These are phyloP conservation scores for Mycena metata DNA, from an alignment of 768 basidiomycete genomes.

Conservation along the genomic window DNA sequence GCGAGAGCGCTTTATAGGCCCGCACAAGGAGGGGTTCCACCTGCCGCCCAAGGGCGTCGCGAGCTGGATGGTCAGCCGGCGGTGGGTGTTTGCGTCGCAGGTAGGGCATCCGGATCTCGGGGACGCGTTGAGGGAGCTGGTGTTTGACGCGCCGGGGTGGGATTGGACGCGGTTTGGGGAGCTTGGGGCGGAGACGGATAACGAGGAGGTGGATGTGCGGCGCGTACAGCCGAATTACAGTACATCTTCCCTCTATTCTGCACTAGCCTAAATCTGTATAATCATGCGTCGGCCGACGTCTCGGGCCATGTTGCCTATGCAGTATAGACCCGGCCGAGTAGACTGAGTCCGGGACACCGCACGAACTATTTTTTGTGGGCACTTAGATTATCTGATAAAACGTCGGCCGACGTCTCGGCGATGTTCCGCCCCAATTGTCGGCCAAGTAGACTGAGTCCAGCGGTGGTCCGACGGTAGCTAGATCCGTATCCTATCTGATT, in stretches of 20 bases:
- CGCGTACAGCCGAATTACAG: constrained; percentile 21
- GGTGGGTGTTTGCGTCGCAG: constrained; percentile 66
- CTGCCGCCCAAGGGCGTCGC: constrained; percentile 76
- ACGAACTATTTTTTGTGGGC: too few species aligned
- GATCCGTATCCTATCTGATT: not conserved
- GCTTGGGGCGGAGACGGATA: constrained; percentile 67
- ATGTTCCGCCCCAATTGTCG: too few species aligned
- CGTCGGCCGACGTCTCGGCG: too few species aligned
- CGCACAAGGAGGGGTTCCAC: constrained; percentile 66
- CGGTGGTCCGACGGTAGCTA: too few species aligned
- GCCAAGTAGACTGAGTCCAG: too few species aligned
- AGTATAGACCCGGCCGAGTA: too few species aligned
- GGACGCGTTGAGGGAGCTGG: constrained; percentile 56
- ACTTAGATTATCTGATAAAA: too few species aligned
- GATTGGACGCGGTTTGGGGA: constrained; percentile 63
- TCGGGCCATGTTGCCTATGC: not conserved
- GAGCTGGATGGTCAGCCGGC: constrained; percentile 82
- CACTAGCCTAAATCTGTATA: constrained; percentile 43
- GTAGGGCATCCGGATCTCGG: constrained; percentile 62
- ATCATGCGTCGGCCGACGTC: constrained; percentile 5
- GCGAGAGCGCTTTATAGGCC: constrained; percentile 66
- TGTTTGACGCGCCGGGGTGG: constrained; percentile 62
- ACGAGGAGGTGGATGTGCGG: constrained; percentile 42
- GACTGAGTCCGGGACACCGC: not conserved
- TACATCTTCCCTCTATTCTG: constrained; percentile 53